Evolutionary conservation across 176 grass and related monocot genomes (phyloP).

Genomic region (Oryza glaberrima): DNA sequence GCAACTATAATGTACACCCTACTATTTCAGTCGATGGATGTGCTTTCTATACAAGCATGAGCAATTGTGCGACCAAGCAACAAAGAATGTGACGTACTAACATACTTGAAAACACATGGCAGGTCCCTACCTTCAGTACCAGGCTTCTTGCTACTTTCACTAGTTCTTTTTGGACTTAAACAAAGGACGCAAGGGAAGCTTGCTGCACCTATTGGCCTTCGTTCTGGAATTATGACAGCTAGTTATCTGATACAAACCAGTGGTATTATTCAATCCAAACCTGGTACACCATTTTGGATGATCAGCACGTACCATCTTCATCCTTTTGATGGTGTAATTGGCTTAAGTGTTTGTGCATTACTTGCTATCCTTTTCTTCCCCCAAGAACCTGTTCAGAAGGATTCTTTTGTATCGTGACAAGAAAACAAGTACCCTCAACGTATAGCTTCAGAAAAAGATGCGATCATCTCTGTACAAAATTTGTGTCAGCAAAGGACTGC

Average conservation of each 20-base stretch:
- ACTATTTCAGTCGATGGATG: background rate
- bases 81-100: background rate
- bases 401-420: conserved; percentile 49
- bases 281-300: conserved; percentile 73
- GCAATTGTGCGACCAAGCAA: background rate
- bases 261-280: conserved; percentile 59
- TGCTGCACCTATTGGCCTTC: conserved; percentile 80
- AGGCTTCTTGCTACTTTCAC: conserved; percentile 84
- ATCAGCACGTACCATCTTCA: conserved; percentile 60
- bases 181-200: conserved; percentile 73
- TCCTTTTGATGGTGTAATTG: conserved; percentile 81
- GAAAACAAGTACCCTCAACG: background rate
- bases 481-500: background rate
- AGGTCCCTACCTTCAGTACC: conserved; percentile 81
- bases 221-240: conserved; percentile 79
- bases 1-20: background rate
- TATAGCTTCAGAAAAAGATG: conserved; percentile 31
- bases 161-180: conserved; percentile 85
- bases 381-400: conserved; percentile 52
- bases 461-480: background rate
- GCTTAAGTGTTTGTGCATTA: conserved; percentile 66
- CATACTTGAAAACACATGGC: conserved; percentile 50
- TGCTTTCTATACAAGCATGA: conserved; percentile 14
- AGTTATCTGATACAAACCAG: conserved; percentile 76
- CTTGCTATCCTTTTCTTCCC: conserved; percentile 85